phyloP scores from a whole-genome alignment of 1,284 basidiomycete genomes.

The Acaromyces ingoldii region DNA sequence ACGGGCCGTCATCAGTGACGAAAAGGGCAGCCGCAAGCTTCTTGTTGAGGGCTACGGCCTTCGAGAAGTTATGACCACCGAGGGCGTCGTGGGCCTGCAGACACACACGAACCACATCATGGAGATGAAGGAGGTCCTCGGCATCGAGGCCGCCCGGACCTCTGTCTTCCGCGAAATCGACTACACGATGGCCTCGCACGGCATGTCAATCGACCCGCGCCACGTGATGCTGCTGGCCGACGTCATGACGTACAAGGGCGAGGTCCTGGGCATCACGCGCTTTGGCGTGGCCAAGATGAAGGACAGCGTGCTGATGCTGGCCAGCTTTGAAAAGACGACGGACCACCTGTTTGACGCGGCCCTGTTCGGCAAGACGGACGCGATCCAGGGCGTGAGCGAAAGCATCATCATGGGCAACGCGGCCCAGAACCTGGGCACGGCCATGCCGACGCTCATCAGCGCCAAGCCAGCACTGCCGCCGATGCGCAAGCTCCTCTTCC shows the following conservation, averaged over 20 bases:
- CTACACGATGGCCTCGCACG: slow-evolving; percentile 93
- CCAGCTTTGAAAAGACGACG: slow-evolving; percentile 98
- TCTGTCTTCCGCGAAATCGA: slow-evolving; percentile 95
- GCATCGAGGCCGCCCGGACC: slow-evolving; percentile 90
- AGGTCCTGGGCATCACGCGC: slow-evolving; percentile 95
- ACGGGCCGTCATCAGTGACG: slow-evolving; percentile 48
- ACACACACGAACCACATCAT: slow-evolving; percentile 97
- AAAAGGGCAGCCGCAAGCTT: slow-evolving; percentile 46
- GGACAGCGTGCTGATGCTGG: slow-evolving; percentile 97
- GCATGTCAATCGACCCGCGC: slow-evolving; percentile 97
- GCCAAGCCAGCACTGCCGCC: slow-evolving; percentile 28
- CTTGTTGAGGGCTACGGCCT: slow-evolving; percentile 81
- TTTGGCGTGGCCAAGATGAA: slow-evolving; percentile 99
- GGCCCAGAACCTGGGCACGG: slow-evolving; percentile 90
- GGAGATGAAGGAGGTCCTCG: slow-evolving; percentile 87
- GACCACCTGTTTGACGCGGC: slow-evolving; percentile 98
- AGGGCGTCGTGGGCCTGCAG: slow-evolving; percentile 86
- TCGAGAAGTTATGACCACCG: slow-evolving; percentile 93
- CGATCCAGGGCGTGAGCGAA: slow-evolving; percentile 92
- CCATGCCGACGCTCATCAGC: slow-evolving; percentile 52
- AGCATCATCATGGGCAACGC: slow-evolving; percentile 99
- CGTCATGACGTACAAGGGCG: slow-evolving; percentile 99
- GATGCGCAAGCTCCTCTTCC: slow-evolving; percentile 33
- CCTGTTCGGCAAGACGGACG: slow-evolving; percentile 90
- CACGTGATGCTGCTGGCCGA: slow-evolving; percentile 98